These are phyloP conservation scores for Discostella pseudostelligera DNA, from an alignment of 108 stramenopile species.

Conservation along the genomic window DNA sequence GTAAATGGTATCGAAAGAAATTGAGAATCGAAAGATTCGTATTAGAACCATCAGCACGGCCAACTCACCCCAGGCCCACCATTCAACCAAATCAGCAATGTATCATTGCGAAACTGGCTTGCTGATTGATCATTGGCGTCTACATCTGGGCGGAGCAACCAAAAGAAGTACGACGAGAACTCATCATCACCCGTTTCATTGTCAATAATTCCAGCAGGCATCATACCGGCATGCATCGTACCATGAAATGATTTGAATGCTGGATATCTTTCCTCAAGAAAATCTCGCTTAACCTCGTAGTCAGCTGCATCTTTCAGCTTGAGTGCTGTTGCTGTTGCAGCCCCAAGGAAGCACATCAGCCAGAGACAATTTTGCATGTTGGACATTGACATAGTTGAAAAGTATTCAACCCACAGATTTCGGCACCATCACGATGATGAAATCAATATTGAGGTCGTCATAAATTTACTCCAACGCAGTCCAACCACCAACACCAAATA, in stretches of 20 bases:
- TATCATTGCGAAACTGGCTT: slow-evolving; percentile 37
- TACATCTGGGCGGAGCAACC: slow-evolving; percentile 35
- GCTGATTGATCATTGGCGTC: slow-evolving; percentile 1
- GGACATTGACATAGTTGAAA: too few relatives aligned
- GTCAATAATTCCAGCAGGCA: slow-evolving; percentile 16
- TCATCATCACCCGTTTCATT: slow-evolving; percentile 16
- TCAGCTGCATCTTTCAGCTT: slow-evolving; percentile 18
- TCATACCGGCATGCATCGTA: slow-evolving; percentile 25
- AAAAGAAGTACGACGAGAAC: slow-evolving; percentile 45
- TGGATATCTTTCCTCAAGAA: slow-evolving; percentile 17
- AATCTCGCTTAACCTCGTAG: slow-evolving; percentile 8
- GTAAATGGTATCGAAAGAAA: not conserved
- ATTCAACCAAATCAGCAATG: slow-evolving; percentile 49
- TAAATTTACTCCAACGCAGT: too few relatives aligned
- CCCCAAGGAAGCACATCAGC: not conserved
- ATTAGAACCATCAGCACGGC: not conserved
- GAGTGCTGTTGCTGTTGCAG: not conserved
- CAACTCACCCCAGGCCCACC: slow-evolving; percentile 27
- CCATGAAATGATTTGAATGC: slow-evolving; percentile 22
- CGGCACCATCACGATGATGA: not conserved
- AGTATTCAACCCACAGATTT: too few relatives aligned
- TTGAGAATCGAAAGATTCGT: not conserved
- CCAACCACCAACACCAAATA: too few relatives aligned
- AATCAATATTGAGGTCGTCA: too few relatives aligned
- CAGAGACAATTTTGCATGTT: not conserved